These are phyloP conservation scores for Taiozyma sp. DNA, from an alignment of 1,139 yeast genomes.

Conservation along the genomic window DNA sequence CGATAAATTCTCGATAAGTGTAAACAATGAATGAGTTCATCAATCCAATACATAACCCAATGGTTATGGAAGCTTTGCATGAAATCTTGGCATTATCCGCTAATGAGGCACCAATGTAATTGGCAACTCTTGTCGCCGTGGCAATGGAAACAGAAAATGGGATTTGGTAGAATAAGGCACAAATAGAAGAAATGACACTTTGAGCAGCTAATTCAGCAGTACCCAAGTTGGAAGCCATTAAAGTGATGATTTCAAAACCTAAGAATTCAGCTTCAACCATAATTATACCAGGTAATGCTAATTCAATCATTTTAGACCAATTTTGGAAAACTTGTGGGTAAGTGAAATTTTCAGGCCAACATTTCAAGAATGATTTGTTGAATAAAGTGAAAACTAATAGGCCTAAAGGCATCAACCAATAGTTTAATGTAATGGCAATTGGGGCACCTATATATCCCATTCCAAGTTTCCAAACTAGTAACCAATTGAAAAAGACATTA, in stretches of 20 bases:
- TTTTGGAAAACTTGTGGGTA: constrained; percentile 23
- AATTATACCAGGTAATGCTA: constrained; percentile 38
- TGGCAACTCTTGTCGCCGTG: constrained; percentile 37
- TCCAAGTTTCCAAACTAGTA: constrained; percentile 26
- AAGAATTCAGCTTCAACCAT: constrained; percentile 41
- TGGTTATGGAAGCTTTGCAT: constrained; percentile 18
- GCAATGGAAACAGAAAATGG: constrained; percentile 39
- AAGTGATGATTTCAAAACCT: constrained; percentile 38
- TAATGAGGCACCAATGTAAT: constrained; percentile 32
- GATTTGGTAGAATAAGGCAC: constrained; percentile 35
- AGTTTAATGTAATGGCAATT: constrained; percentile 31
- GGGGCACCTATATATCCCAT: constrained; percentile 39
- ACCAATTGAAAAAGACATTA: constrained; percentile 30
- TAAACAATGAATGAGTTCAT: constrained; percentile 53
- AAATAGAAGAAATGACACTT: constrained; percentile 36
- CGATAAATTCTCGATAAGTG: constrained; percentile 51
- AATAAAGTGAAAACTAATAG: constrained; percentile 23
- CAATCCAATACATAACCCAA: constrained; percentile 32
- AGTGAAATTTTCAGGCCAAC: constrained; percentile 29
- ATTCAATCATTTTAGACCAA: constrained; percentile 33
- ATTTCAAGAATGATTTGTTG: constrained; percentile 25
- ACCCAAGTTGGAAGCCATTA: constrained; percentile 36
- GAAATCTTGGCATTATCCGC: constrained; percentile 22
- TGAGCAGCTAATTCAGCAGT: constrained; percentile 40
- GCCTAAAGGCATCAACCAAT: constrained; percentile 33